Evolutionary conservation across 2,329 filamentous ascomycete genomes (phyloP), one percentile per base, ranked within the genome.

Genomic region (Botrytis aclada): DNA sequence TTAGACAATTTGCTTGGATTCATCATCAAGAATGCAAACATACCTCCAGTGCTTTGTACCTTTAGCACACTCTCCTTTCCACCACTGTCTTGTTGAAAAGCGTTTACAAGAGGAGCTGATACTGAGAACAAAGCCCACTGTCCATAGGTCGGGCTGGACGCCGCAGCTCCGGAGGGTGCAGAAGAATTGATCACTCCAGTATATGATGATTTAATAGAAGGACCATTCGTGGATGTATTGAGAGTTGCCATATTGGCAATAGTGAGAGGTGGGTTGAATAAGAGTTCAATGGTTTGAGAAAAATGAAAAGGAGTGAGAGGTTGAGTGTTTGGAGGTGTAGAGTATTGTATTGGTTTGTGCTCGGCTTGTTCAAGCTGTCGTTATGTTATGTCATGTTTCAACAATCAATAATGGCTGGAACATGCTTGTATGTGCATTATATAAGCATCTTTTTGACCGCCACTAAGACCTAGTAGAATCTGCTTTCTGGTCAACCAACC

Each of bases 41-140:
- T 83, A 95, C 93, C 93, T 85, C 95, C 95, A 66, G 93, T 97
- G 80, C 87, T 91, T 82, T 98, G 94, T 69, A 99, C 95, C 84
- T 98, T 98, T 77, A 99, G 85, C 1, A 98, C 89, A 82, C 95
- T 98, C 84, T 98, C 95, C 84, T 98, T 98, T 77, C 89, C 87
- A 56, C 89, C 91, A 73, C 89, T 87, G 81, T 96, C 93, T 76
- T 87, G 85, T 83, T 97, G 94, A 82, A 99, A 99, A 74, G 95
- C 95, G 84, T 92, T 98, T 81, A 94, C 88, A 58, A 99, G 88
- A 71, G 96, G 96, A 74, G 95, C 93, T 81, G 96, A 93, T 58
- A 99, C 96, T 12, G 93, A 93, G 84, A 97, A 97, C 75, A 99
- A 86, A 32, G 94, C 95, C 96, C 96, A 99, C 85, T 95, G 93